Percentiles rank a stretch among this genome's conserved stretches.
These are phyloP conservation scores for Cystobasidium ongulense DNA, from an alignment of 768 basidiomycete genomes.

Conservation along the genomic window DNA sequence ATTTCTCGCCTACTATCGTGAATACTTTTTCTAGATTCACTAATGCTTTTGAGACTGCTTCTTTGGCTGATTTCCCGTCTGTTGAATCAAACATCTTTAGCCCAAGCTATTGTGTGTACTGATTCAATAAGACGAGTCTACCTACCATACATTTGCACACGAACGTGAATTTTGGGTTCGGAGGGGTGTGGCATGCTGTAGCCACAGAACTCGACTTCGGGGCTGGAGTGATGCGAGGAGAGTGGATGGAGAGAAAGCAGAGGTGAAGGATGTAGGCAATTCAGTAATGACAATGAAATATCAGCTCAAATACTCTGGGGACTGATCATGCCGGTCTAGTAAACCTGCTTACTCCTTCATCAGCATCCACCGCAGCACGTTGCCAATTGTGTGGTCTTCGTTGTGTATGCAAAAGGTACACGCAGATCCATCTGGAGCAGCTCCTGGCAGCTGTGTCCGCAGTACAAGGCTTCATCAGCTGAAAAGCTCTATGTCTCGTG, in stretches of 20 bases:
- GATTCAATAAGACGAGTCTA: slow-evolving; percentile 28
- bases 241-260: not conserved
- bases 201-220: slow-evolving; percentile 95
- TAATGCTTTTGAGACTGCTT: slow-evolving; percentile 36
- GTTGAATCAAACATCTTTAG: slow-evolving; percentile 6
- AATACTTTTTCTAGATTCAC: slow-evolving; percentile 39
- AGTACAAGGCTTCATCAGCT: not conserved
- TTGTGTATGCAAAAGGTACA: slow-evolving; percentile 78
- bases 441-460: slow-evolving; percentile 29
- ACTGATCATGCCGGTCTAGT: slow-evolving; percentile 3
- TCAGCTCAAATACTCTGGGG: not conserved
- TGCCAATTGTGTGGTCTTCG: slow-evolving; percentile 94
- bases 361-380: slow-evolving; percentile 90
- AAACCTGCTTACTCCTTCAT: slow-evolving; percentile 81
- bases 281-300: not conserved
- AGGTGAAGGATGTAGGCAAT: slow-evolving; percentile 10
- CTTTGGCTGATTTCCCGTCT: slow-evolving; percentile 74
- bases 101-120: not conserved
- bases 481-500: not conserved
- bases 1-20: slow-evolving; percentile 33
- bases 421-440: slow-evolving; percentile 23
- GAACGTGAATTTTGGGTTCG: slow-evolving; percentile 87
- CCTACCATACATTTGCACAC: slow-evolving; percentile 99
- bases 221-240: slow-evolving; percentile 47
- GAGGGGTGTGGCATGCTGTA: slow-evolving; percentile 96